A percentile compares a stretch with the other conserved stretches of the same genome.
Evolutionary conservation across 2,329 filamentous ascomycete species (phyloP).

Genomic region (Cercospora janseana): DNA sequence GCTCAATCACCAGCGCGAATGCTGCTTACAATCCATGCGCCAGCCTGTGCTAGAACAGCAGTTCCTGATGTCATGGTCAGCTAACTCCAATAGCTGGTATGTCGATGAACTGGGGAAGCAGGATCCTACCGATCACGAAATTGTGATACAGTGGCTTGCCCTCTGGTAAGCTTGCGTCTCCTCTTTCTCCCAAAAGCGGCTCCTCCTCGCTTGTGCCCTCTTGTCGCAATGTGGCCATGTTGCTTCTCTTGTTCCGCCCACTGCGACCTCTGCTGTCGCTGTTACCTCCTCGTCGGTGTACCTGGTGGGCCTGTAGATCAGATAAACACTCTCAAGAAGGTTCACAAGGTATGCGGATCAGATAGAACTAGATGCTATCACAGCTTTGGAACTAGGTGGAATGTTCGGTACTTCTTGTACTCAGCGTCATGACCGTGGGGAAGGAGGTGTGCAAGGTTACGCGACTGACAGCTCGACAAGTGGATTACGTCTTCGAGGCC

Average conservation of each 20-base stretch:
- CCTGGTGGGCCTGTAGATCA: conserved; percentile 6
- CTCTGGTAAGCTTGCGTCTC: conserved; percentile 70
- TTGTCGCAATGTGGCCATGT: conserved; percentile 4
- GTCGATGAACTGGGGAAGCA: neutral
- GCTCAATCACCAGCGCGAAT: no score
- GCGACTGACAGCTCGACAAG: neutral
- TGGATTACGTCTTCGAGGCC: conserved; percentile 18
- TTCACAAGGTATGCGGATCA: conserved; percentile 4
- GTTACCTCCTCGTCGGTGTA: no score
- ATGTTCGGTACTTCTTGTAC: conserved; percentile 3
- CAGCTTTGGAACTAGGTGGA: neutral
- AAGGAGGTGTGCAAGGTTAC: conserved; percentile 8
- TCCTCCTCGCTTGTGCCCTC: conserved; percentile 57
- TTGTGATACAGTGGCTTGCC: conserved; percentile 66
- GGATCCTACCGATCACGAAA: conserved; percentile 65
- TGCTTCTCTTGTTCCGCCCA: neutral
- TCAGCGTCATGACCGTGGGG: neutral
- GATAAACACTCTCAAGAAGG: conserved; percentile 8
- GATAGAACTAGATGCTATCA: conserved; percentile 1
- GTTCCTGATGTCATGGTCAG: conserved; percentile 59
- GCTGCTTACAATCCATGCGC: conserved; percentile 62
- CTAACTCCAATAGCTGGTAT: no score
- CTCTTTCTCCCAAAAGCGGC: conserved; percentile 67
- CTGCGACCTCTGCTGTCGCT: neutral
- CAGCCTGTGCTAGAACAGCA: conserved; percentile 74